These are phyloP conservation scores for Crotalaria pallida DNA, from an alignment of 306 rosid species.

Conservation along the genomic window DNA sequence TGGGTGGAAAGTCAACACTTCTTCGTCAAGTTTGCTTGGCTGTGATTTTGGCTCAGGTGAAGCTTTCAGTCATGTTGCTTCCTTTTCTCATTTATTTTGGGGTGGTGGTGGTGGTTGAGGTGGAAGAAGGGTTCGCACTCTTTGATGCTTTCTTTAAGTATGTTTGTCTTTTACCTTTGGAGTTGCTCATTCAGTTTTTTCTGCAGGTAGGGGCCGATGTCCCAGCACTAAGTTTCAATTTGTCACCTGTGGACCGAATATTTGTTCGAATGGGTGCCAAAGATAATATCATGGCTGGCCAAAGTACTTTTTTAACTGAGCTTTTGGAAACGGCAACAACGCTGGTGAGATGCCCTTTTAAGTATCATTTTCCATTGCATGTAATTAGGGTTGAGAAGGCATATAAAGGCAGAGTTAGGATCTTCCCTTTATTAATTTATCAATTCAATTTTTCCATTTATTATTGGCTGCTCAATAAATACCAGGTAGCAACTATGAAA, in stretches of 20 bases:
- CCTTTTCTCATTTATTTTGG: slow-evolving; percentile 4
- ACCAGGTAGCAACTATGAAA: background rate
- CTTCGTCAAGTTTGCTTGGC: slow-evolving; percentile 98
- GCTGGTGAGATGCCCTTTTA: slow-evolving; percentile 58
- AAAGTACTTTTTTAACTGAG: slow-evolving; percentile 93
- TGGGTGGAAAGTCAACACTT: slow-evolving; percentile 99
- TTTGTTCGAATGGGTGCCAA: slow-evolving; percentile 97
- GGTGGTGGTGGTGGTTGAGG: background rate
- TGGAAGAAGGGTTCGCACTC: background rate
- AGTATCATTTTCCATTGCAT: background rate
- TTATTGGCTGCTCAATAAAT: background rate
- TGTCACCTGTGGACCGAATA: slow-evolving; percentile 81
- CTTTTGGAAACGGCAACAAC: slow-evolving; percentile 90
- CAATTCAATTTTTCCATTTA: background rate
- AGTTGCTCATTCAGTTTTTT: slow-evolving; percentile 25
- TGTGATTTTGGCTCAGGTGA: slow-evolving; percentile 86
- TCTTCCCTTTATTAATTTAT: background rate
- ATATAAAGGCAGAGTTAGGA: background rate
- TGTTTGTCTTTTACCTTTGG: slow-evolving; percentile 5
- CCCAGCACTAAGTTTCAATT: slow-evolving; percentile 83
- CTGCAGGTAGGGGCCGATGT: slow-evolving; percentile 89
- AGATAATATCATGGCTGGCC: slow-evolving; percentile 97
- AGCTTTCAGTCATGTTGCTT: slow-evolving; percentile 7
- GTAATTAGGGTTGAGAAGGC: slow-evolving; percentile 6
- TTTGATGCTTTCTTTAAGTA: background rate